Evolutionary conservation across 108 stramenopile genomes (phyloP), one percentile per base, ranked within the genome.

Genomic region (Cyclotella choctawhatcheeana): DNA sequence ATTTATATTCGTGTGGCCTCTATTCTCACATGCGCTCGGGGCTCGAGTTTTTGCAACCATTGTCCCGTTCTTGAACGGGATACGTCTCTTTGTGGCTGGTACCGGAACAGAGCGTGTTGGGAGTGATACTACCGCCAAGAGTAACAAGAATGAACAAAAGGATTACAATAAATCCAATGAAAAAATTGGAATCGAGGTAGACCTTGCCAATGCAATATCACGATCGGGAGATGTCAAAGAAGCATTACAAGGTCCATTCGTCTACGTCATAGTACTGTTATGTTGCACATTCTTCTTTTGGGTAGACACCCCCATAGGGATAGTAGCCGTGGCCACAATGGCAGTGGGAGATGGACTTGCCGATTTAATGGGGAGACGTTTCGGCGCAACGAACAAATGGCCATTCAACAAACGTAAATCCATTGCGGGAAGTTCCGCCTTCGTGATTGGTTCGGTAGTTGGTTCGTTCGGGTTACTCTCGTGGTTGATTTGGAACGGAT

Each of bases 301-400:
- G 86, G 65, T 83, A 14, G 70, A 82, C 64, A 76, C 69, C 18
- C 61, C 82, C 17, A 67, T 82, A 0, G 89, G 89, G 5, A 64
- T 90, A 26, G 77, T 92, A 6, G 80, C 93, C 0, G 44, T 91
- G 0, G 71, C 74, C 24, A 85, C 84, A n/a, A 86, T 94, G 93
- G 89, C 90, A 7, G 88, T 80, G 4, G 93, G 93, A 21, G 93
- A 94, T 61, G 93, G 93, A 5, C 71, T 93, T 62, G 93, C 93
- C 0, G 93, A 94, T 77, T 63, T 94, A 25, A 62, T 91, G 16
- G 93, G 93, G 40, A 76, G 93, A 50, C 64, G 88, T 8, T 88
- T 60, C 29, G 93, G 93, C 0, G 72, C 69, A 21, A 62, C 63
- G 13, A 90, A 89, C 33, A 85, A 87, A 47, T 90, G 89, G 89